Conservation (phyloP, 176 grass and related monocot species). For the Areca catechu region DNA sequence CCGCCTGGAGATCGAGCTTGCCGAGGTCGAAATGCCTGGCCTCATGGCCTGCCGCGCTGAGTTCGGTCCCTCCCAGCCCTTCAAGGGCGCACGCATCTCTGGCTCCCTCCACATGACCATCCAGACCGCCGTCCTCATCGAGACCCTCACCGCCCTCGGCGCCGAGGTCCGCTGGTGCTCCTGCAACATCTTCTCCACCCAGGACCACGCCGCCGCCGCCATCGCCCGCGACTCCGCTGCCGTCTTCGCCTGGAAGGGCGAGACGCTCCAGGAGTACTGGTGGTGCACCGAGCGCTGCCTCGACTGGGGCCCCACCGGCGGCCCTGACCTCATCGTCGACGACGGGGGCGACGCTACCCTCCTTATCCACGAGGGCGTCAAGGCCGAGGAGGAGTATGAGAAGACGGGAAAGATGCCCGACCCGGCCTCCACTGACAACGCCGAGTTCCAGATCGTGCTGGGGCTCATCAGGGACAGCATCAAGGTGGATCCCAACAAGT, state of each 20-base stretch:
- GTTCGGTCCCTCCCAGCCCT: conserved; percentile 71
- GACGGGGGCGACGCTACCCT: conserved; percentile 83
- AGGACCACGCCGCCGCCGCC: conserved; percentile 82
- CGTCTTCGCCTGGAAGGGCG: conserved; percentile 94
- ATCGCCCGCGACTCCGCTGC: conserved; percentile 84
- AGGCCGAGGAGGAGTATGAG: conserved; percentile 89
- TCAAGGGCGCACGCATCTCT: conserved; percentile 67
- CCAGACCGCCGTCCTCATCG: conserved; percentile 97
- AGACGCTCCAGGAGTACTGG: conserved; percentile 98
- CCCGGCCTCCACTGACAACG: conserved; percentile 77
- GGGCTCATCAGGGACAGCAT: conserved; percentile 78
- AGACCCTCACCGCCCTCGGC: conserved; percentile 59
- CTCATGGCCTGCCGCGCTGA: conserved; percentile 82
- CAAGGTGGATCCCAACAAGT: conserved; percentile 54
- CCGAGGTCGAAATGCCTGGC: conserved; percentile 94
- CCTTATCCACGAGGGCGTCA: conserved; percentile 86
- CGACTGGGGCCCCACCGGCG: conserved; percentile 64
- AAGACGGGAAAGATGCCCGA: conserved; percentile 61
- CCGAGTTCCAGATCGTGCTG: conserved; percentile 95
- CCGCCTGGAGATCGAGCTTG: conserved; percentile 81
- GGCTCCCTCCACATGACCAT: conserved; percentile 98
- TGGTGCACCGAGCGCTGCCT: conserved; percentile 98
- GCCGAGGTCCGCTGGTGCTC: too few species aligned
- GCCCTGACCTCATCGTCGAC: conserved; percentile 93
- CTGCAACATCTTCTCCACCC: too few species aligned